Evolutionary conservation across 1,284 basidiomycete species (phyloP), one percentile per base, ranked within the genome.

Genomic region (Cutaneotrichosporon sp.): DNA sequence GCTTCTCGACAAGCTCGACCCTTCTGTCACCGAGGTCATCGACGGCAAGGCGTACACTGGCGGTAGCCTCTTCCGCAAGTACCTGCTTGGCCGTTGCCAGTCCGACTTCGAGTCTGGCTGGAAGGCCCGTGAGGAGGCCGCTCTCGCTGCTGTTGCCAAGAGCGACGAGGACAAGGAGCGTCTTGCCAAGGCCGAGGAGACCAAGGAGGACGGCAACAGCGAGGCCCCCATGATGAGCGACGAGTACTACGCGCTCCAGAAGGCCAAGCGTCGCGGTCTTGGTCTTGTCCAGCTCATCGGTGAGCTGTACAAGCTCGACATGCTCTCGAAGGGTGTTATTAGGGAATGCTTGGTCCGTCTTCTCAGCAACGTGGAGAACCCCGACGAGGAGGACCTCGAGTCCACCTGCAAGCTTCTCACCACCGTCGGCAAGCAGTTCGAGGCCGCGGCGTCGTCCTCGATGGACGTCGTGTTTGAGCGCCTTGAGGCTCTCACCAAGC

Each of bases 261-360:
- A 97, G 84, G 94, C 94, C 49, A 97, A 97, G 84, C 91, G 95
- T 67, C 90, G 92, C 68, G 94, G 95, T 79, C 88, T 98, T 25
- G 95, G 95, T 84, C 86, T 98, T 65, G 92, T 98, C 79, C 91
- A 91, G 78, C 97, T 99, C 82, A 97, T 98, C 68, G 95, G 95
- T 72, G 95, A 98, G 82, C 84, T 98, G 61, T 98, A 94, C 89
- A 97, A 97, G 83, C 83, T 97, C 42, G 89, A 89, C 79, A 95
- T 97, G 91, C 83, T 97, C 58, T 92, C 91, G 50, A 91, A 92
- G 80, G 87, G 90, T 68, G 95, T 95, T 81, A 97, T 99, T 89
- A 90, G 94, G 80, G 88, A 92, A 75, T 98, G 95, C 83, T 88
- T 98, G 76, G 91, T 94, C 85, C 93, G 94, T 80, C 85, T 98